These are phyloP conservation scores for Wickerhamomyces xylosicus DNA, from an alignment of 805 yeast species.

Conservation along the genomic window DNA sequence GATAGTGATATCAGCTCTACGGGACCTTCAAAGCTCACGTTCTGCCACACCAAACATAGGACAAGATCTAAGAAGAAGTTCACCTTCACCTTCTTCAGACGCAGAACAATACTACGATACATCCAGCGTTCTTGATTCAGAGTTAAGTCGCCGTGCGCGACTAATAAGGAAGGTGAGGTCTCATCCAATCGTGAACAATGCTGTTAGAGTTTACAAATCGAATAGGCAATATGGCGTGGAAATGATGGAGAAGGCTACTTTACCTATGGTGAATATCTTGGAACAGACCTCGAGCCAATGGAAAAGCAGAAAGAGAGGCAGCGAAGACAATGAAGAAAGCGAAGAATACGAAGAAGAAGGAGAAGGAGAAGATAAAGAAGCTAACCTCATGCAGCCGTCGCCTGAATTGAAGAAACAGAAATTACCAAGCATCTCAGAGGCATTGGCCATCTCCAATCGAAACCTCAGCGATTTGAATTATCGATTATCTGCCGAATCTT, in stretches of 20 bases:
- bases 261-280: conserved; percentile 40
- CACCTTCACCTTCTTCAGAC: background rate
- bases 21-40: background rate
- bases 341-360: conserved; percentile 5
- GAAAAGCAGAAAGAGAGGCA: conserved; percentile 29
- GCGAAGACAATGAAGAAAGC: conserved; percentile 17
- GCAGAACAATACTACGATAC: conserved; percentile 1
- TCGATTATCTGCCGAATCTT: conserved; percentile 54
- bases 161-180: conserved; percentile 33
- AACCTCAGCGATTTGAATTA: conserved; percentile 24
- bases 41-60: background rate
- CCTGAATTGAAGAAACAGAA: conserved; percentile 16
- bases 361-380: background rate
- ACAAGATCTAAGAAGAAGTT: no score
- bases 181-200: conserved; percentile 23
- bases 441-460: conserved; percentile 23
- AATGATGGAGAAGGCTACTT: conserved; percentile 44
- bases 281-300: conserved; percentile 24
- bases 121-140: background rate
- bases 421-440: conserved; percentile 26
- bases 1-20: background rate
- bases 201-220: conserved; percentile 22
- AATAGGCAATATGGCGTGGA: conserved; percentile 51
- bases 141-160: conserved; percentile 10
- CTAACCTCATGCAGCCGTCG: background rate